These are phyloP conservation scores for Linum tenue DNA, from an alignment of 345 rosid genomes.

Conservation along the genomic window DNA sequence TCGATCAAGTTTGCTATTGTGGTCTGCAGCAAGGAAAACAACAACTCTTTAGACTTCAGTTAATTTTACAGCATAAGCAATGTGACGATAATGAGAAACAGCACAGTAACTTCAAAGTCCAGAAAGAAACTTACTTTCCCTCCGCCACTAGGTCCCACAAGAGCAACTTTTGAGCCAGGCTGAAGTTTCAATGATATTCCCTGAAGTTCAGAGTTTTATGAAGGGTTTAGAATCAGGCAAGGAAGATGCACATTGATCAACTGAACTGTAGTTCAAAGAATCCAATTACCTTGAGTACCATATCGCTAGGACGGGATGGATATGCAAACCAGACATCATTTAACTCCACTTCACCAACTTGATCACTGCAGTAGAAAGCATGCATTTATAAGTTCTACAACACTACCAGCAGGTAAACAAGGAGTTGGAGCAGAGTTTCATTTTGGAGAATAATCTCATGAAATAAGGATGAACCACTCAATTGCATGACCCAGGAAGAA, in stretches of 20 bases:
- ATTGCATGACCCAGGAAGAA: too few species aligned
- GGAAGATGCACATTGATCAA: background rate
- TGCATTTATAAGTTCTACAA: background rate
- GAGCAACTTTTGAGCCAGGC: slow-evolving; percentile 85
- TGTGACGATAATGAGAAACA: background rate
- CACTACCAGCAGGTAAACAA: background rate
- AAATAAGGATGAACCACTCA: too few species aligned
- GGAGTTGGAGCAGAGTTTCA: background rate
- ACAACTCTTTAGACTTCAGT: background rate
- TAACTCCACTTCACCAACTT: slow-evolving; percentile 80
- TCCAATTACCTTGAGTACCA: slow-evolving; percentile 73
- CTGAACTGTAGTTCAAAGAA: background rate
- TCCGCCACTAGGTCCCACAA: slow-evolving; percentile 97
- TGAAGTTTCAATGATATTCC: slow-evolving; percentile 74
- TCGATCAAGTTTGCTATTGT: slow-evolving; percentile 88
- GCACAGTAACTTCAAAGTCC: background rate
- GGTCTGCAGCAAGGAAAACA: slow-evolving; percentile 46
- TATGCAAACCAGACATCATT: slow-evolving; percentile 93
- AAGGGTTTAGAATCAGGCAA: background rate
- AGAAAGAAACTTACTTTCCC: slow-evolving; percentile 54
- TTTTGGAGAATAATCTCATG: too few species aligned
- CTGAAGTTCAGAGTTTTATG: slow-evolving; percentile 30
- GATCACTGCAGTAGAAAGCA: slow-evolving; percentile 40
- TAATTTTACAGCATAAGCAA: background rate
- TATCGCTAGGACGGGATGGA: slow-evolving; percentile 90